phyloP scores from a whole-genome alignment of 2,329 filamentous ascomycete species.

The Dactylonectria macrodidyma region DNA sequence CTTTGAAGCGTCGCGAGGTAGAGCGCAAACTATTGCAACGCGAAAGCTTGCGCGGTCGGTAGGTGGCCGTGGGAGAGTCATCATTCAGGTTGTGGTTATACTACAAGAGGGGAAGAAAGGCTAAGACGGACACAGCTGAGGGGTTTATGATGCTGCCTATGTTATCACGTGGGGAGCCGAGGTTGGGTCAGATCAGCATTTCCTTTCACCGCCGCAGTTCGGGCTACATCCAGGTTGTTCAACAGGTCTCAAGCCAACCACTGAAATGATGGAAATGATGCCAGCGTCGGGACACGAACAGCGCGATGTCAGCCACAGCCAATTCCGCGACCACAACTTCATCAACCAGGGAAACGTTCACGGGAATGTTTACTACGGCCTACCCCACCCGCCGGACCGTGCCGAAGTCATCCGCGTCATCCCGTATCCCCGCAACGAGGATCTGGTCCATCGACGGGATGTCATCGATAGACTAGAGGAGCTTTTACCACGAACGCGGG shows the following conservation, averaged over 20 bases:
- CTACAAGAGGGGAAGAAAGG: background rate
- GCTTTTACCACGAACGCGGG: conserved; percentile 35
- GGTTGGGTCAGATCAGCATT: conserved; percentile 1
- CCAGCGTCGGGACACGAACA: background rate
- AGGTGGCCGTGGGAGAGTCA: background rate
- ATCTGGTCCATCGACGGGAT: conserved; percentile 41
- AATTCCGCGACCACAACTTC: background rate
- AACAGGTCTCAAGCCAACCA: background rate
- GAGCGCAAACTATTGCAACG: background rate
- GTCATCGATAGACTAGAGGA: conserved; percentile 37
- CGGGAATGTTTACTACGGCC: conserved; percentile 13
- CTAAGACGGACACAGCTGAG: conserved; percentile 7
- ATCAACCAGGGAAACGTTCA: conserved; percentile 25
- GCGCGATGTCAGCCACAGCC: conserved; percentile 6
- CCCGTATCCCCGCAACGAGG: conserved; percentile 45
- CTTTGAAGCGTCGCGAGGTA: background rate
- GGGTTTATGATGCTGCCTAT: conserved; percentile 3
- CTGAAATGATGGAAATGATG: background rate
- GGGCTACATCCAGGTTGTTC: background rate
- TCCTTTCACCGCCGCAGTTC: conserved; percentile 1
- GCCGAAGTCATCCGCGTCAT: conserved; percentile 31
- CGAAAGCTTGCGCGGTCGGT: background rate
- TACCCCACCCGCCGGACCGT: conserved; percentile 15
- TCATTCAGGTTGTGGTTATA: conserved; percentile 4
- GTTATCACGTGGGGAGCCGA: conserved; percentile 7